Conservation (phyloP, 495 filamentous ascomycete species). For the Daldinia concentrica region DNA sequence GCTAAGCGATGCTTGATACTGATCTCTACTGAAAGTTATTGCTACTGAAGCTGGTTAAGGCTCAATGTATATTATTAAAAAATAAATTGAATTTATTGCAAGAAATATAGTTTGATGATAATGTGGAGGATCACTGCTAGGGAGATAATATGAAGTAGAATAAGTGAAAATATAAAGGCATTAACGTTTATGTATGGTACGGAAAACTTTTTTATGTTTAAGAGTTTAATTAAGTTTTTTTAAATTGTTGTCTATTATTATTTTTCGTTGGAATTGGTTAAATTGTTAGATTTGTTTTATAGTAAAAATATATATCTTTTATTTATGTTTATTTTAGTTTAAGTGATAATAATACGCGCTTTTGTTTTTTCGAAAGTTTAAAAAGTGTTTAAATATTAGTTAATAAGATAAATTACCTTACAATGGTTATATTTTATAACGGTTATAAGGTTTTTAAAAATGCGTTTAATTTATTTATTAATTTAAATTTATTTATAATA, state of each 20-base stretch:
- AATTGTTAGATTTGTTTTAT: background rate
- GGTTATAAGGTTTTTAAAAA: background rate
- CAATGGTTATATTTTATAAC: too few species aligned
- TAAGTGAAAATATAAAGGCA: background rate
- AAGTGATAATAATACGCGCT: background rate
- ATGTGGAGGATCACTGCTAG: too few species aligned
- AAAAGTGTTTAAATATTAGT: too few species aligned
- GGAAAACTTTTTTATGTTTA: background rate
- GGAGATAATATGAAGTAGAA: background rate
- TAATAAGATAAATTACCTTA: too few species aligned
- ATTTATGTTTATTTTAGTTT: background rate
- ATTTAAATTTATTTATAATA: too few species aligned
- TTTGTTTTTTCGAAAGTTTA: background rate
- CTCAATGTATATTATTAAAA: too few species aligned
- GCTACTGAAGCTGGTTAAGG: too few species aligned
- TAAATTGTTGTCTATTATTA: background rate
- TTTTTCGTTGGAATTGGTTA: background rate
- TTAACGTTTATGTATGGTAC: background rate
- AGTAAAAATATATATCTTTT: background rate
- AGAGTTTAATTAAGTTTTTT: background rate
- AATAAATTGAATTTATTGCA: too few species aligned
- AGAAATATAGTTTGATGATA: too few species aligned
- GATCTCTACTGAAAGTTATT: too few species aligned
- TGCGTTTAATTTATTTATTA: background rate
- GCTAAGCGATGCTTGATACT: too few species aligned